phyloP scores from a whole-genome alignment of 306 rosid genomes.

The Rosa lucieae region DNA sequence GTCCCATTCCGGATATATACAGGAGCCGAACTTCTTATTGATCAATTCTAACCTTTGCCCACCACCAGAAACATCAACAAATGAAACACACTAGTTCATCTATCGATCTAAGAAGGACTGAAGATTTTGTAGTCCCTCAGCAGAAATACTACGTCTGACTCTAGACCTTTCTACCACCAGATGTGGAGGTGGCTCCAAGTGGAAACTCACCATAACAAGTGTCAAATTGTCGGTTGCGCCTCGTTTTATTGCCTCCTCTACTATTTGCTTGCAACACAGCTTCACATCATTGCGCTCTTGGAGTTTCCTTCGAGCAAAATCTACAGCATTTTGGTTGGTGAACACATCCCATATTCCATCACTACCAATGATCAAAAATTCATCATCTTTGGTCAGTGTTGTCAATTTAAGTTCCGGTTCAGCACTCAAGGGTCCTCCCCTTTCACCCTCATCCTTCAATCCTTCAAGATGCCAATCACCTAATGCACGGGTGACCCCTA shows the following conservation, averaged over 20 bases:
- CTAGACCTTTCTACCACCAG: slow-evolving; percentile 55
- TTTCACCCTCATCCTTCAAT: slow-evolving; percentile 66
- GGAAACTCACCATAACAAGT: slow-evolving; percentile 76
- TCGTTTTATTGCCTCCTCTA: slow-evolving; percentile 76
- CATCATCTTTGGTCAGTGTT: slow-evolving; percentile 75
- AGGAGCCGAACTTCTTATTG: slow-evolving; percentile 17
- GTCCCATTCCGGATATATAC: slow-evolving; percentile 36
- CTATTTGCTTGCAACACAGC: slow-evolving; percentile 75
- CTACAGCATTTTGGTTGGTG: slow-evolving; percentile 75
- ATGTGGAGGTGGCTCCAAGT: slow-evolving; percentile 71
- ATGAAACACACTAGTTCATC: not conserved
- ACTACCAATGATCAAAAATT: slow-evolving; percentile 84
- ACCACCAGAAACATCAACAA: not conserved
- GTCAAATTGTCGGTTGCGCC: slow-evolving; percentile 78
- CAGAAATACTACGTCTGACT: slow-evolving; percentile 81
- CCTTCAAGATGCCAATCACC: slow-evolving; percentile 98
- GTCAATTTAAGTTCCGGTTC: slow-evolving; percentile 79
- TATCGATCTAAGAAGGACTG: slow-evolving; percentile 54
- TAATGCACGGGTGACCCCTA: slow-evolving; percentile 84
- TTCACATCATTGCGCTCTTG: slow-evolving; percentile 86
- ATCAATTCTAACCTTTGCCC: not conserved
- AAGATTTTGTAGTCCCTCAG: slow-evolving; percentile 80
- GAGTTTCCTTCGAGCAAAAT: slow-evolving; percentile 73
- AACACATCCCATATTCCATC: slow-evolving; percentile 95
- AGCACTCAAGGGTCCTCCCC: slow-evolving; percentile 80